Percentiles rank a stretch among this genome's conserved stretches.
Conservation (phyloP, 1,284 basidiomycete genomes). For the Ceratobasidium sp. region DNA sequence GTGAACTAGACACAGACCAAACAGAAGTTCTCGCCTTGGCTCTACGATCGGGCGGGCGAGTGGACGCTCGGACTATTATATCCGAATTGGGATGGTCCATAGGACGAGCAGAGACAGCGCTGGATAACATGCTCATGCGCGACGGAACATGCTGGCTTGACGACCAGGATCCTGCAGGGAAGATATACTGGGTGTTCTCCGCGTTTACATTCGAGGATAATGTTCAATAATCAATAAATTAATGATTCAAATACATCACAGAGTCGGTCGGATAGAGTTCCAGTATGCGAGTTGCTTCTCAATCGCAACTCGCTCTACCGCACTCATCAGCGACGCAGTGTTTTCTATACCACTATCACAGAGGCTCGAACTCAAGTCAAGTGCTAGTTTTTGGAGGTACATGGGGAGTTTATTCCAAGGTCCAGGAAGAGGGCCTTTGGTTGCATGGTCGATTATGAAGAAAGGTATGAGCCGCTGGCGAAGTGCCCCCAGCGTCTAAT, state of each 20-base stretch:
- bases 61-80: conserved; percentile 59
- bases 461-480: conserved; percentile 72
- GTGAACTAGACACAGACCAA: conserved; percentile 85
- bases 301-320: conserved; percentile 54
- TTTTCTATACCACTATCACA: conserved; percentile 39
- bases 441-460: conserved; percentile 75
- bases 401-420: conserved; percentile 72
- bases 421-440: conserved; percentile 70
- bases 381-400: conserved; percentile 54
- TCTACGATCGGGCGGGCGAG: conserved; percentile 67
- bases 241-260: not conserved
- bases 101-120: conserved; percentile 75
- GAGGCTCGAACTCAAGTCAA: conserved; percentile 58
- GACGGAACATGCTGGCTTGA: conserved; percentile 97
- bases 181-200: conserved; percentile 83
- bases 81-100: conserved; percentile 73
- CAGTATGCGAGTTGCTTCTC: conserved; percentile 56
- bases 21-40: conserved; percentile 77
- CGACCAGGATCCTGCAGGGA: conserved; percentile 72
- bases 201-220: conserved; percentile 46
- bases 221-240: conserved; percentile 30
- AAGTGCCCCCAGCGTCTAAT: conserved; percentile 57
- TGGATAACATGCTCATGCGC: conserved; percentile 88
- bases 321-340: conserved; percentile 46
- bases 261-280: conserved; percentile 42